phyloP scores from a whole-genome alignment of 257 asterid species.

The Coffea canephora region DNA sequence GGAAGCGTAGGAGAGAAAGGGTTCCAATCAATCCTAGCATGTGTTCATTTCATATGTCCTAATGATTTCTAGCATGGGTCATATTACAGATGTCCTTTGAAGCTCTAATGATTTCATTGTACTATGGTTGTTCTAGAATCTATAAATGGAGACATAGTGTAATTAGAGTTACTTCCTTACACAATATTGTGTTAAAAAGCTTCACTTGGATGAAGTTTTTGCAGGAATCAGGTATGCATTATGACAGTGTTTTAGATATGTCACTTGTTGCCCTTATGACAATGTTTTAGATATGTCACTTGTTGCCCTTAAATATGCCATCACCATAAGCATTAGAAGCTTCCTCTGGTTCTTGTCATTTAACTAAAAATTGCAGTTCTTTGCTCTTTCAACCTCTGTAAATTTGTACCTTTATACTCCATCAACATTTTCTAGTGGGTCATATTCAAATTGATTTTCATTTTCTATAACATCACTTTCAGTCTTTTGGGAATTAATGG shows the following conservation, averaged over 20 bases:
- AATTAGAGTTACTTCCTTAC: not conserved
- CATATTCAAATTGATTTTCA: not conserved
- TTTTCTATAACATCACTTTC: not conserved
- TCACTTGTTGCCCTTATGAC: not conserved
- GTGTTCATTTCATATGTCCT: not conserved
- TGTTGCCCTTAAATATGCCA: not conserved
- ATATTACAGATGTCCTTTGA: not conserved
- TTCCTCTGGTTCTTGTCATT: not conserved
- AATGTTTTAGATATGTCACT: not conserved
- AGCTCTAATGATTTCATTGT: not conserved
- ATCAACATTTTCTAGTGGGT: not conserved
- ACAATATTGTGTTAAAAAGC: not conserved
- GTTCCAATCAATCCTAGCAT: not conserved
- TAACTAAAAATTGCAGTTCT: not conserved
- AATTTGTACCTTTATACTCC: not conserved
- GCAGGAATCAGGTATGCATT: not conserved
- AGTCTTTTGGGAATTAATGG: not conserved
- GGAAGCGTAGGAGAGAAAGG: no score
- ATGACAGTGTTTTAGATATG: not conserved
- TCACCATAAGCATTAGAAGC: not conserved
- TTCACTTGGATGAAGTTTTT: not conserved
- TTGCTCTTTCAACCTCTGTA: not conserved
- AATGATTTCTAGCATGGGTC: not conserved
- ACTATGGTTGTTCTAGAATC: not conserved
- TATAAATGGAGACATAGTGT: not conserved